These are phyloP conservation scores for Phallus indusiatus DNA, from an alignment of 768 basidiomycete genomes.

Conservation along the genomic window DNA sequence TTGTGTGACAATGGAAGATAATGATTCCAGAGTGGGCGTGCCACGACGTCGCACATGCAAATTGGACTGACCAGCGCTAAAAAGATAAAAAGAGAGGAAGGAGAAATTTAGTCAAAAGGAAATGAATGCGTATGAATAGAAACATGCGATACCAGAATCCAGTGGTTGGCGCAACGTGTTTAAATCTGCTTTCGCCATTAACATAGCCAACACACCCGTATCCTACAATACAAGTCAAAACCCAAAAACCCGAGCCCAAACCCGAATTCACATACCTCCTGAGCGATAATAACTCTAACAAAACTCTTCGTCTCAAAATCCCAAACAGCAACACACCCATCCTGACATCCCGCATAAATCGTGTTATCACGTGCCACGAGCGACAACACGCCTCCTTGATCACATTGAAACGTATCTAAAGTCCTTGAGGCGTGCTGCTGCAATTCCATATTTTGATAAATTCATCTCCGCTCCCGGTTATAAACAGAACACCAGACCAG, in stretches of 20 bases:
- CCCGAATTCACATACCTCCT: too few species aligned
- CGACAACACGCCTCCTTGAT: constrained; percentile 75
- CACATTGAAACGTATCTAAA: constrained; percentile 62
- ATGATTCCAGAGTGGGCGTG: constrained; percentile 71
- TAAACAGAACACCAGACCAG: constrained; percentile 36
- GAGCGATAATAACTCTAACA: constrained; percentile 78
- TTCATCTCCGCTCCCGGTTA: constrained; percentile 88
- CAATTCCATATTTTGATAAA: constrained; percentile 79
- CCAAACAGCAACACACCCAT: constrained; percentile 84
- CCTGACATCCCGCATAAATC: constrained; percentile 89
- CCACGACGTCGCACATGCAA: constrained; percentile 82
- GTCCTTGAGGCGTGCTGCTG: constrained; percentile 32
- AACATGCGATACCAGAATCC: constrained; percentile 56
- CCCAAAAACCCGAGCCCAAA: constrained; percentile 40
- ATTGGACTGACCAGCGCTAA: constrained; percentile 75
- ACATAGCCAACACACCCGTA: constrained; percentile 74
- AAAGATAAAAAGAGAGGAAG: too few species aligned
- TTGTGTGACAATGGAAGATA: constrained; percentile 54
- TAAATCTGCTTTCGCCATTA: constrained; percentile 50
- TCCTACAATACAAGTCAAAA: constrained; percentile 40
- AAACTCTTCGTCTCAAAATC: constrained; percentile 88
- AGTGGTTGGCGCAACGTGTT: too few species aligned
- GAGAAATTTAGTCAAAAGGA: too few species aligned
- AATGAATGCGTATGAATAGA: too few species aligned
- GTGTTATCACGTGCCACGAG: constrained; percentile 67